Percentiles rank a stretch among this genome's conserved stretches.
These are phyloP conservation scores for Hsuehochloa calcarea DNA, from an alignment of 176 grass and related monocot genomes.

Conservation along the genomic window DNA sequence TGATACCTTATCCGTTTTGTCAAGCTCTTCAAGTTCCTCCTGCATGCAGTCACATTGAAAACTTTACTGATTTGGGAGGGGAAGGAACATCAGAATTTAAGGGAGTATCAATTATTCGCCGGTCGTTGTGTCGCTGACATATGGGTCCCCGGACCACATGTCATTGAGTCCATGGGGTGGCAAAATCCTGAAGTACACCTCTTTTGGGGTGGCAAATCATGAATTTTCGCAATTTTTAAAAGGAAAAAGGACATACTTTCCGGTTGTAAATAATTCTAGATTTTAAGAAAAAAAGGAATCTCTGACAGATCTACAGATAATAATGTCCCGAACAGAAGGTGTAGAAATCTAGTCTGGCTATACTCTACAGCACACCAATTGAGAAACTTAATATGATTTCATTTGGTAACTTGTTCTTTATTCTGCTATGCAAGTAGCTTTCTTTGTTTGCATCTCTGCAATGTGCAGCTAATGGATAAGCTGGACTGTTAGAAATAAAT, in stretches of 20 bases:
- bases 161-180: too few species aligned
- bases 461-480: neutral
- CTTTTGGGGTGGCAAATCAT: too few species aligned
- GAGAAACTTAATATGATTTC: neutral
- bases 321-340: neutral
- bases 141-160: too few species aligned
- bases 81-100: neutral
- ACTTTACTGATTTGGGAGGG: neutral
- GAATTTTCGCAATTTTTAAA: neutral
- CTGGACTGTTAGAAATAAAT: neutral
- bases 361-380: neutral
- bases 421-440: neutral
- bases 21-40: conserved; percentile 73
- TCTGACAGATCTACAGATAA: neutral
- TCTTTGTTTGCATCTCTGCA: neutral
- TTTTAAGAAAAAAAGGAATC: neutral
- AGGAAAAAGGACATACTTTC: neutral
- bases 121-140: too few species aligned
- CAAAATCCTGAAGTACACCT: too few species aligned
- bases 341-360: neutral
- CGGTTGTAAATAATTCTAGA: neutral
- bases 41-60: conserved; percentile 30
- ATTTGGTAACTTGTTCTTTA: neutral
- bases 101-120: too few species aligned
- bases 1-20: conserved; percentile 72